Percentiles rank a stretch among this genome's conserved stretches.
Conservation (phyloP, 2,329 filamentous ascomycete species). For the Colletotrichum sp. region DNA sequence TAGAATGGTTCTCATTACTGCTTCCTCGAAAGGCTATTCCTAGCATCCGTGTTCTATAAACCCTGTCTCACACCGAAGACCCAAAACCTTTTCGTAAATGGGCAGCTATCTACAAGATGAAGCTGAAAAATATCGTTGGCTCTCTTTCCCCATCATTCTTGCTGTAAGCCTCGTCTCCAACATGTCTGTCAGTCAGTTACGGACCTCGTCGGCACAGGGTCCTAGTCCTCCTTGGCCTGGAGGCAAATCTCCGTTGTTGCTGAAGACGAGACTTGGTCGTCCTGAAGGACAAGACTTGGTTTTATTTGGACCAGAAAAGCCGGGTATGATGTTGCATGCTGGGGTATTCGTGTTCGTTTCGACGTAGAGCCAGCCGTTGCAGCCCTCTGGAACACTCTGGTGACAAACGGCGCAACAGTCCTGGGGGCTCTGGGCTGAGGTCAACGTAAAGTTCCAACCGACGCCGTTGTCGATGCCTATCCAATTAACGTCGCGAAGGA, state of each 20-base stretch:
- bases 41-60: neutral
- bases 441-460: slow-evolving; percentile 18
- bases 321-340: slow-evolving; percentile 19
- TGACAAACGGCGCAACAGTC: slow-evolving; percentile 21
- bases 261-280: slow-evolving; percentile 19
- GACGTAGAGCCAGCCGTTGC: slow-evolving; percentile 24
- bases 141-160: neutral
- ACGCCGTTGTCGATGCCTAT: slow-evolving; percentile 10
- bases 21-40: neutral
- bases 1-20: neutral
- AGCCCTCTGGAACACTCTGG: slow-evolving; percentile 4
- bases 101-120: neutral
- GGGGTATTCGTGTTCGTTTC: neutral
- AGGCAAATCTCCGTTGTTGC: neutral
- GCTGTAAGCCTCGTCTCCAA: neutral
- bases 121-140: neutral
- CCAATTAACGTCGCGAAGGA: slow-evolving; percentile 16
- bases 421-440: neutral
- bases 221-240: slow-evolving; percentile 13
- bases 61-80: neutral
- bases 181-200: neutral
- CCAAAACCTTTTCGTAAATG: neutral
- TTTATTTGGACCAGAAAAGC: slow-evolving; percentile 9
- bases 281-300: slow-evolving; percentile 16
- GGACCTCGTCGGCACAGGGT: slow-evolving; percentile 11